Base-by-base conservation (phyloP, 1,284 basidiomycete species). In the Inonotus obliquus region DNA sequence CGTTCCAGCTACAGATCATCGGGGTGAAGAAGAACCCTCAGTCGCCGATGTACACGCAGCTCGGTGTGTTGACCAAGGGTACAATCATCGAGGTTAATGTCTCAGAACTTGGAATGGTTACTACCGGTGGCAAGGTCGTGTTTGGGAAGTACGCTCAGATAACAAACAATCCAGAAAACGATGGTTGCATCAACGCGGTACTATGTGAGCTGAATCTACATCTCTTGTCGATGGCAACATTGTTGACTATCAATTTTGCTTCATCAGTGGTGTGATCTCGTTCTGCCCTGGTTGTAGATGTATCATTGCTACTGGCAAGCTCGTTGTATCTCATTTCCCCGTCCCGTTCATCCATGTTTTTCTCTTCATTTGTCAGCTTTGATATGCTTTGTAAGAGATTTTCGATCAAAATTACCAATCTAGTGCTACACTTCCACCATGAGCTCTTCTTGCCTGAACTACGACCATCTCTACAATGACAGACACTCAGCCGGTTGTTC, bases 11-110 rank as follows among this genome's bases (percentile, higher is more conserved):
- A 2, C 95, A 97, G 66, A 99, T 99, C 68, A 82, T 99, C 51
- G 94, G 94, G 60, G 96, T 99, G 66, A 99, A 99, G 83, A 99
- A 99, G 82, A 99, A 99, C 72, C 97, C 97, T 13, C 96, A 99
- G 73, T 98, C 95, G 27, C 97, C 97, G 0, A 94, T 99, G 85
- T 96, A 96, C 73, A 95, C 92, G 0, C 89, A 92, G 68, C 84
- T 96, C 23, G 97, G 97, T 65, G 97, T 99, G 23, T 83, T 99
- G 75, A 99, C 97, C 3, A 99, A 99, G 75, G 97, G 97, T 65
- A 99, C 97, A 5, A 90, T 99, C 66, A 89, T 99, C 68, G 97
- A 99, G 74, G 96, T 99, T 71, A 99, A 99, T 72, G 96, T 96
- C 19, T 94, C 92, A 55, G 96, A 98, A 75, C 78, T 98, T 63